Percentiles rank a stretch among this genome's conserved stretches.
These are phyloP conservation scores for Rhizomucor pusillus DNA, from an alignment of 371 early-diverging fungal genomes.

Conservation along the genomic window DNA sequence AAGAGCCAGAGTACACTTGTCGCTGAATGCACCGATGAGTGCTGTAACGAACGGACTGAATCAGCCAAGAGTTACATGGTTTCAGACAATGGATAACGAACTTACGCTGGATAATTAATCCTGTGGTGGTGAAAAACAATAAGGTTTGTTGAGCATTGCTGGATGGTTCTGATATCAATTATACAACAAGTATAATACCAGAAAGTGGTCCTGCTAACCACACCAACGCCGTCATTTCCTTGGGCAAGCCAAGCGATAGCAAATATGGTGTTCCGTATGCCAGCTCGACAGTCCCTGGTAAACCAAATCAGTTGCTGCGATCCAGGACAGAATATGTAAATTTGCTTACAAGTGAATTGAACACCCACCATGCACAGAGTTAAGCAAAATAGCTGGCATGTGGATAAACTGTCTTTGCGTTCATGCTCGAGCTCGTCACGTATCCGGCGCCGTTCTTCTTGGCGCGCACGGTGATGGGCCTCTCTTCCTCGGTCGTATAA, in stretches of 20 bases:
- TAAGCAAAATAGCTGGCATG: constrained; percentile 40
- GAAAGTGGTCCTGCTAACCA: constrained; percentile 87
- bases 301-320: constrained; percentile 3
- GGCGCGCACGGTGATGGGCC: constrained; percentile 1
- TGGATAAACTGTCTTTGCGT: constrained; percentile 2
- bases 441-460: constrained; percentile 1
- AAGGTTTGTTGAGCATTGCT: neutral
- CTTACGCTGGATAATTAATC: constrained; percentile 14
- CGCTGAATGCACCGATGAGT: constrained; percentile 60
- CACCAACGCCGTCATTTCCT: constrained; percentile 61
- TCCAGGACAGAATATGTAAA: constrained; percentile 4
- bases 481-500: constrained; percentile 6
- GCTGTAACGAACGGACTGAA: neutral
- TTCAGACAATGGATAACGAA: too few species aligned
- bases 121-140: neutral
- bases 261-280: constrained; percentile 80
- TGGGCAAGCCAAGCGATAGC: constrained; percentile 61
- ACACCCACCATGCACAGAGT: constrained; percentile 64
- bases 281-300: constrained; percentile 54
- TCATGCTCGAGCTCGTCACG: constrained; percentile 1
- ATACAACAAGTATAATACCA: constrained; percentile 18
- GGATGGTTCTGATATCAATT: too few species aligned
- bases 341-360: constrained; percentile 59
- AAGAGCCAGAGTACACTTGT: constrained; percentile 45
- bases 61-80: constrained; percentile 1